Base-by-base conservation (phyloP, 2,329 filamentous ascomycete genomes). In the Magnaporthiopsis rhizophila region DNA sequence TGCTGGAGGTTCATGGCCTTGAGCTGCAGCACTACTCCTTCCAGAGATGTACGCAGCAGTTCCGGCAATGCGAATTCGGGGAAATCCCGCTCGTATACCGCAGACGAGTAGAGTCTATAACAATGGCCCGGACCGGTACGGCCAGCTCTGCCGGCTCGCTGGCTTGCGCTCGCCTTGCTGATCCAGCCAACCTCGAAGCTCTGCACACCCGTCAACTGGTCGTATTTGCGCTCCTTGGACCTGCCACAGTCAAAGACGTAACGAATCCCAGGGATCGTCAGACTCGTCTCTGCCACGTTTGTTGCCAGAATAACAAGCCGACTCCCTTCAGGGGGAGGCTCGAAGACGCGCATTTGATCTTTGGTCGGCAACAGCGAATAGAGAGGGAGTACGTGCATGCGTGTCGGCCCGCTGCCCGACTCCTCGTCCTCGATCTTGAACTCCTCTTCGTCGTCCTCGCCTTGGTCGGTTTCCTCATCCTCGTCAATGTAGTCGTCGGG, bases 101-200 rank as follows among this genome's bases (percentile, higher is more conserved):
- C 95, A 15, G 92, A 97, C 0, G 93, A 97, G 76, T 97, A 99
- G 5, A 99, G 78, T 65, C 92, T 83, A 78, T 97, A 99, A 76
- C 94, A 98, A 76, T 99, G 96, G 9, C 95, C 95, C 1, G 95
- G 93, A 0, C 92, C 94, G 4, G 94, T 99, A 81, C 95, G 89
- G 67, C 96, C 95, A 65, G 95, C 95, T 83, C 95, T 91, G 77
- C 95, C 95, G 65, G 92, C 87, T 74, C 95, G 86, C 76, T 99
- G 95, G 68, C 88, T 90, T 9, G 95, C 94, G 74, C 92, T 96
- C 34, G 95, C 95, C 78, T 99, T 98, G 79, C 93, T 97, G 73
- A 98, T 96, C 92, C 94, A 99, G 57, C 90, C 89, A 63, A 99
- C 86, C 70, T 97, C 90, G 73, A 97, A 99, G 72, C 90, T 97